These are phyloP conservation scores for Postia placenta DNA, from an alignment of 768 basidiomycete species.

Conservation along the genomic window DNA sequence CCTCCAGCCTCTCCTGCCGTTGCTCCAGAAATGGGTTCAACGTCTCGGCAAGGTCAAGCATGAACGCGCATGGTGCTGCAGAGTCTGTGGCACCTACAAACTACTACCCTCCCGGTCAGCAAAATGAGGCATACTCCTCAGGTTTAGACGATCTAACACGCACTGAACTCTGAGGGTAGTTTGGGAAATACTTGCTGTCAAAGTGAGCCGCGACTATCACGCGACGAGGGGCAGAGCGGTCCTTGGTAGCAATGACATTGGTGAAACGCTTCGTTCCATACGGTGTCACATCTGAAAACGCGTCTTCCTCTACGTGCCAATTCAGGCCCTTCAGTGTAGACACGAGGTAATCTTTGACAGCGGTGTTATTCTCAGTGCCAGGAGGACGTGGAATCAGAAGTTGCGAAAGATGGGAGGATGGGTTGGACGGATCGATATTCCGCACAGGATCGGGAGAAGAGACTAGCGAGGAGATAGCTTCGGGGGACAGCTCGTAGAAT, in stretches of 20 bases:
- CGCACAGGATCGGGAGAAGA: constrained; percentile 56
- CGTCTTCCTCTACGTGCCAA: constrained; percentile 87
- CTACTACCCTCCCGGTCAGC: constrained; percentile 33
- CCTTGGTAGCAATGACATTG: constrained; percentile 94
- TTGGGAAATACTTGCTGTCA: constrained; percentile 84
- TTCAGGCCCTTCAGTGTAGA: constrained; percentile 61
- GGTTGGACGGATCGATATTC: constrained; percentile 60
- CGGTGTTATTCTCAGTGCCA: constrained; percentile 70
- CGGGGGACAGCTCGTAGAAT: constrained; percentile 38
- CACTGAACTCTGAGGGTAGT: constrained; percentile 71
- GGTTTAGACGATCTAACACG: constrained; percentile 10
- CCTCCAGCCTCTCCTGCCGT: constrained; percentile 47
- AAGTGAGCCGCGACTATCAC: constrained; percentile 90
- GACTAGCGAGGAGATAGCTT: constrained; percentile 45
- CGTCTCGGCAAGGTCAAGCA: constrained; percentile 87
- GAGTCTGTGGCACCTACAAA: constrained; percentile 98
- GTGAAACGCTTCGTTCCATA: constrained; percentile 74
- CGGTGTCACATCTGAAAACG: constrained; percentile 76
- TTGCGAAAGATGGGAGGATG: constrained; percentile 70
- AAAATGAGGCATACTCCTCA: not conserved
- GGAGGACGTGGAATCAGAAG: constrained; percentile 83
- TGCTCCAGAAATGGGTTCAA: constrained; percentile 67
- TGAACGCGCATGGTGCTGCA: constrained; percentile 89
- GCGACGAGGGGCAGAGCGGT: constrained; percentile 74
- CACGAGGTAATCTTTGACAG: constrained; percentile 80